Base-by-base conservation (phyloP, 352 stramenopile genomes). In the Thalassiosira ordinaria region DNA sequence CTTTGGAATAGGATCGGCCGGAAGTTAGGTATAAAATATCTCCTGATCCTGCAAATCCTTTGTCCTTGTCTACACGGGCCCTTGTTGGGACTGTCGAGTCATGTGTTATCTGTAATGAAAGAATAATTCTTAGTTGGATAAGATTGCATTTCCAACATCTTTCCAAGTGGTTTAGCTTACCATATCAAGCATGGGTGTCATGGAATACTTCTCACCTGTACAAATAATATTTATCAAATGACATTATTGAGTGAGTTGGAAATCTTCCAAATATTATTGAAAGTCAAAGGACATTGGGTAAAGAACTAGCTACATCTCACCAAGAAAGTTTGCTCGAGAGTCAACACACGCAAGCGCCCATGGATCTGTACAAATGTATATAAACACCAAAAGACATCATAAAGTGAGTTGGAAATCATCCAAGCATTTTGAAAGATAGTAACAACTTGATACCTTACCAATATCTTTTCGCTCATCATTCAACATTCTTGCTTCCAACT, bases 121-220 rank as follows among this genome's bases (percentile, higher is more conserved):
- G n/a, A n/a, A n/a, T 65, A 52, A 22, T 53, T 1, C 26, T 35
- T n/a, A 35, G 55, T 8, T 65, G 22, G 13, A 37, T 37, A n/a
- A n/a, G n/a, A n/a, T n/a, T 35, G 44, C 11, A 18, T 20, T 18
- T 16, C 5, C 13, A 47, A n/a, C 33, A 47, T n/a, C n/a, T n/a
- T n/a, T n/a, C n/a, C n/a, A n/a, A n/a, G n/a, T n/a, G n/a, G n/a
- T n/a, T n/a, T n/a, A n/a, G n/a, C n/a, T n/a, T n/a, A 71, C 62
- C 84, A 91, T 90, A 39, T 91, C 85, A n/a, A 91, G 33, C 31
- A 91, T 62, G 18, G 88, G 88, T 49, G 88, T 91, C 64, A 91
- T 85, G 8, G 80, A 65, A 51, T 89, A 92, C 44, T 65, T 67
- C 63, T 92, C 83, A n/a, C 69, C 73, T 14, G 91, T 52, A 76